These are phyloP conservation scores for Kodamaea arcana DNA, from an alignment of 1,139 yeast genomes.

Conservation along the genomic window DNA sequence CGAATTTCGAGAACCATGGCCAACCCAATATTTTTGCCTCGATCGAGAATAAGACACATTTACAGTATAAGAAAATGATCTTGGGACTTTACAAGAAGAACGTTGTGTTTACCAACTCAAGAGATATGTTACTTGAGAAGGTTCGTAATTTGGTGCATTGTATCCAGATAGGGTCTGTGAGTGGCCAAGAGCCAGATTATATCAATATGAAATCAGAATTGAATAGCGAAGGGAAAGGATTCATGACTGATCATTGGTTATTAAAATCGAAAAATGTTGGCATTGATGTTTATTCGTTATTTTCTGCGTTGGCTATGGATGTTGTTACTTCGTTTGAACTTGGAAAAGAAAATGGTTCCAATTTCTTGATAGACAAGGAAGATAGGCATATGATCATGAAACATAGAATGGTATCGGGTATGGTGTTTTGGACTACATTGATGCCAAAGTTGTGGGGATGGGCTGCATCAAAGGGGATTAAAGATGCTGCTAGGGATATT, in stretches of 20 bases:
- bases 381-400: constrained; percentile 42
- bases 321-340: constrained; percentile 60
- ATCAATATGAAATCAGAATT: constrained; percentile 28
- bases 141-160: constrained; percentile 23
- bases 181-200: constrained; percentile 31
- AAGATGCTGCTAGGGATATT: constrained; percentile 35
- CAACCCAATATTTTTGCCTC: constrained; percentile 57
- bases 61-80: constrained; percentile 45
- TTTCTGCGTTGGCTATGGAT: constrained; percentile 72
- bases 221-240: constrained; percentile 37
- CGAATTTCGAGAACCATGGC: constrained; percentile 59
- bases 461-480: constrained; percentile 42
- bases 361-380: constrained; percentile 33
- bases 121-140: constrained; percentile 21
- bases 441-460: constrained; percentile 52
- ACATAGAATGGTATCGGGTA: constrained; percentile 55
- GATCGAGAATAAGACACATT: constrained; percentile 46
- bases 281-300: constrained; percentile 57
- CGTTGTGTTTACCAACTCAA: constrained; percentile 28
- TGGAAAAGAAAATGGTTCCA: constrained; percentile 47
- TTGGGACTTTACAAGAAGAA: constrained; percentile 49
- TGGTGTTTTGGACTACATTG: constrained; percentile 67
- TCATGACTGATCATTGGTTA: constrained; percentile 26
- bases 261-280: constrained; percentile 24
- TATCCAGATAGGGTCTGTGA: constrained; percentile 28